Evolutionary conservation across 1,139 yeast genomes (phyloP).

Genomic region (Pichia sp.): DNA sequence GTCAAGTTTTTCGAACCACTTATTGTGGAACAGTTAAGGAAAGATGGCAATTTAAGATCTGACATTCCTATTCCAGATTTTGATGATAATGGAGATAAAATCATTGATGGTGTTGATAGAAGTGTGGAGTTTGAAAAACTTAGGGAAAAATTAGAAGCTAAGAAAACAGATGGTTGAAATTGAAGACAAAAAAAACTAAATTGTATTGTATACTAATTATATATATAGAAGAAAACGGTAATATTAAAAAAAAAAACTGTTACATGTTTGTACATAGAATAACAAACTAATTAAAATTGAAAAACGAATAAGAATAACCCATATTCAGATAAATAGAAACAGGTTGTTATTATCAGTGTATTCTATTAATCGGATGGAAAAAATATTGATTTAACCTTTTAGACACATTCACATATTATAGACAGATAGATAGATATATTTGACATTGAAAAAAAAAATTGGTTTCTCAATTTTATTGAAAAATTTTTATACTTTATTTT

Average conservation of each 20-base stretch:
- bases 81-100: constrained; percentile 36
- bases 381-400: no score
- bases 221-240: background rate
- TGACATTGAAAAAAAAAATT: no score
- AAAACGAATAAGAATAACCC: no score
- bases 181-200: background rate
- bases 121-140: constrained; percentile 20
- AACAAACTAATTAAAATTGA: no score
- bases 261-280: no score
- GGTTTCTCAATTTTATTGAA: constrained; percentile 33
- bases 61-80: constrained; percentile 50
- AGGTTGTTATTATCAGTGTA: no score
- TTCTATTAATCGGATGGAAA: no score
- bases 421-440: no score
- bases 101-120: constrained; percentile 21
- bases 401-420: no score
- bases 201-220: no score
- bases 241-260: no score
- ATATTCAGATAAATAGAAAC: no score
- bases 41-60: constrained; percentile 59
- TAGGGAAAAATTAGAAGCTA: constrained; percentile 17
- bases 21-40: constrained; percentile 58
- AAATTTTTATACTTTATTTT: constrained; percentile 30
- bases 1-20: constrained; percentile 69
- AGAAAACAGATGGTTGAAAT: background rate